phyloP scores from a whole-genome alignment of 2,329 filamentous ascomycete species.

The Dactylellina sp. region DNA sequence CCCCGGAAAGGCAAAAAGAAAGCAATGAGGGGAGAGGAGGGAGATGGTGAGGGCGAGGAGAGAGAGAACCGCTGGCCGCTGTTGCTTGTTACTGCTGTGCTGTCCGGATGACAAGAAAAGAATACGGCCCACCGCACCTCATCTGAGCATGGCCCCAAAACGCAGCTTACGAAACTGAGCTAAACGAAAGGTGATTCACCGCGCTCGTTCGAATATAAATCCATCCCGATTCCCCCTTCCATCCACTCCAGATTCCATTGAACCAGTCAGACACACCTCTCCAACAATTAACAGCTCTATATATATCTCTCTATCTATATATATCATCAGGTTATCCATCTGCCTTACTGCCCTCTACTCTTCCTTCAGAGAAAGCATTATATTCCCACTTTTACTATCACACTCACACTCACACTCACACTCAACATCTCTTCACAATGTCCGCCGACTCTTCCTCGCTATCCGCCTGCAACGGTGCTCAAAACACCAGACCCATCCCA shows the following conservation, averaged over 20 bases:
- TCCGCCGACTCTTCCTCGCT: slow-evolving; percentile 60
- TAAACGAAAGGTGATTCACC: slow-evolving; percentile 57
- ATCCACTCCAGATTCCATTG: slow-evolving; percentile 55
- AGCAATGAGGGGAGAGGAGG: slow-evolving; percentile 13
- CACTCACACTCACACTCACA: slow-evolving; percentile 12
- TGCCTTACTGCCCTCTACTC: background rate
- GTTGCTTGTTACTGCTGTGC: slow-evolving; percentile 29
- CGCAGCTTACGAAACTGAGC: slow-evolving; percentile 56
- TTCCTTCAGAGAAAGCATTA: too few species aligned
- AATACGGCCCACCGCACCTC: slow-evolving; percentile 41
- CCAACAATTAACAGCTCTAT: slow-evolving; percentile 19
- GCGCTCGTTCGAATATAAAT: slow-evolving; percentile 55
- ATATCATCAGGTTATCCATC: slow-evolving; percentile 13
- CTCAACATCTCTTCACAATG: slow-evolving; percentile 58
- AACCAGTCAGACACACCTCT: slow-evolving; percentile 50
- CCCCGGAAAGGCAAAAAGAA: too few species aligned
- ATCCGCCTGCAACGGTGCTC: slow-evolving; percentile 60
- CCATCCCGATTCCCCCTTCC: slow-evolving; percentile 56
- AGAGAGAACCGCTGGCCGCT: slow-evolving; percentile 37
- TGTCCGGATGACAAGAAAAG: slow-evolving; percentile 32
- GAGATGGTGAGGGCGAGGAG: slow-evolving; percentile 10
- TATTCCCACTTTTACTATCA: too few species aligned
- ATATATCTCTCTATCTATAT: slow-evolving; percentile 31
- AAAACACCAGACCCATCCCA: slow-evolving; percentile 58
- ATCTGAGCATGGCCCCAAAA: slow-evolving; percentile 55